Evolutionary conservation across 768 basidiomycete species (phyloP).

Genomic region (Candolleomyces eurysporus): DNA sequence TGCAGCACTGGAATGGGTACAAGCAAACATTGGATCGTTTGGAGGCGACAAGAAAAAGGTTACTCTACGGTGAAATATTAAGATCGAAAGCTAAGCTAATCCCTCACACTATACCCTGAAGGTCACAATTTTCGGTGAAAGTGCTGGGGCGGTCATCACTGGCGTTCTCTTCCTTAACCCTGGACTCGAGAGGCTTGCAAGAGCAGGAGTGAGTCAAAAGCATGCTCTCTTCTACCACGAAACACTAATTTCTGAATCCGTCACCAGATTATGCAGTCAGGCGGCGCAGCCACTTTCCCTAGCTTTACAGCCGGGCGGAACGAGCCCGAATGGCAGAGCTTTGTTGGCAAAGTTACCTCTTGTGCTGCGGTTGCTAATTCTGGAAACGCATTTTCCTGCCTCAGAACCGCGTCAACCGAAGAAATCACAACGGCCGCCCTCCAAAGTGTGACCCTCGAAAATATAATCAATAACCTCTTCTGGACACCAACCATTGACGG

Average conservation of each 20-base stretch:
- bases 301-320: conserved; percentile 29
- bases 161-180: conserved; percentile 37
- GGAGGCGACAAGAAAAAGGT: conserved; percentile 48
- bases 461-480: conserved; percentile 11
- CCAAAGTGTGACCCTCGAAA: conserved; percentile 6
- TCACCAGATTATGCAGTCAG: conserved; percentile 40
- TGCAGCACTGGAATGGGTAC: conserved; percentile 51
- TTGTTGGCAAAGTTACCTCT: conserved; percentile 33
- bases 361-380: conserved; percentile 26
- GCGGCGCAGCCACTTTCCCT: conserved; percentile 34
- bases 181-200: conserved; percentile 29
- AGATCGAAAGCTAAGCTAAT: background rate
- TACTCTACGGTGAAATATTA: background rate
- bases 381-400: conserved; percentile 34
- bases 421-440: conserved; percentile 22
- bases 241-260: too few relatives aligned
- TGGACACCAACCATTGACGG: conserved; percentile 40
- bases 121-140: conserved; percentile 32
- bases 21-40: conserved; percentile 55
- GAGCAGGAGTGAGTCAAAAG: conserved; percentile 25
- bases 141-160: conserved; percentile 4
- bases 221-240: background rate
- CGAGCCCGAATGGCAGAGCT: conserved; percentile 35
- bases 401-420: conserved; percentile 19
- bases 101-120: conserved; percentile 28